A percentile compares a stretch with the other conserved stretches of the same genome.
phyloP scores from a whole-genome alignment of 306 rosid genomes.

The Inga laurina region DNA sequence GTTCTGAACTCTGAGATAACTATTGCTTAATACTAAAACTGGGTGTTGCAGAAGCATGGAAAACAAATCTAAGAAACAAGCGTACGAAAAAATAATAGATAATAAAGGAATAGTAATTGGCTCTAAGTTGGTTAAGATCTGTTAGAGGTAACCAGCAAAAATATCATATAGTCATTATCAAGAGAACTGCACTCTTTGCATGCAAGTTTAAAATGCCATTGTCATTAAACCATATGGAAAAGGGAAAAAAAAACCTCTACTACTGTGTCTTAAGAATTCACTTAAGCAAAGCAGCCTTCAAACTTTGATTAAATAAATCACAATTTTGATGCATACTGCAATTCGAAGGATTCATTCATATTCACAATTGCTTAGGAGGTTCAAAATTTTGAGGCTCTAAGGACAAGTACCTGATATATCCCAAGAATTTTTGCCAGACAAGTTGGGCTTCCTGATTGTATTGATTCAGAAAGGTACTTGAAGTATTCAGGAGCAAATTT shows the following conservation, averaged over 20 bases:
- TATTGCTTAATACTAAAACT: no score
- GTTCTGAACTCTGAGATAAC: no score
- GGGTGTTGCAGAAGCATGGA: no score
- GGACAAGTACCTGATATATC: constrained; percentile 82
- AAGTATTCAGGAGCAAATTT: constrained; percentile 86
- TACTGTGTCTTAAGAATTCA: neutral
- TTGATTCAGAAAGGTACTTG: constrained; percentile 82
- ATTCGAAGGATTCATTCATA: neutral
- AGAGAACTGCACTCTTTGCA: neutral
- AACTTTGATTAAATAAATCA: neutral
- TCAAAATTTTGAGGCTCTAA: constrained; percentile 21
- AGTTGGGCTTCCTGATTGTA: constrained; percentile 74
- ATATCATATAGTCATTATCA: neutral
- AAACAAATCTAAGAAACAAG: no score
- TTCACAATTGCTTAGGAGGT: constrained; percentile 4
- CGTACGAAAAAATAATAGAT: no score
- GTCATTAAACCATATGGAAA: neutral
- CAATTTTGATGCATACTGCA: neutral
- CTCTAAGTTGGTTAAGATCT: neutral
- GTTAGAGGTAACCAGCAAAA: neutral
- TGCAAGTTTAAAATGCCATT: neutral
- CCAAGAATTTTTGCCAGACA: constrained; percentile 97
- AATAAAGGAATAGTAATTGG: neutral
- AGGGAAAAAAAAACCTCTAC: neutral
- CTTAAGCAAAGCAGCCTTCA: neutral